Percentiles rank a stretch among this genome's conserved stretches.
Evolutionary conservation across 2,329 filamentous ascomycete species (phyloP).

Genomic region (Plectosphaerella cucumerina): DNA sequence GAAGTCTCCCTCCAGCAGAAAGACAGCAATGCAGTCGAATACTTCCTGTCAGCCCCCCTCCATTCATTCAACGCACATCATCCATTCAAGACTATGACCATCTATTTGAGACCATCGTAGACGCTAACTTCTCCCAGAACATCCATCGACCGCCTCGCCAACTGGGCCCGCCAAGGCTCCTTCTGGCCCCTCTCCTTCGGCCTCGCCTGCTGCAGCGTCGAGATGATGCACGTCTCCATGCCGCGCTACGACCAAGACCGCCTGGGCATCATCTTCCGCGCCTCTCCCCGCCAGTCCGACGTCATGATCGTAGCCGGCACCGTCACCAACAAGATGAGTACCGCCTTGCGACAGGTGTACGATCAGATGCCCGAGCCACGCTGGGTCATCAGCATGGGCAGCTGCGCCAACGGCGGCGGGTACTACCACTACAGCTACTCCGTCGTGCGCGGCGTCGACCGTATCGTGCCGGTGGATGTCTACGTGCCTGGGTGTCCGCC

Average conservation of each 20-base stretch:
- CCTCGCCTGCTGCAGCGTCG: constrained; percentile 58
- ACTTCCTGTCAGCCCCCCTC: constrained; percentile 11
- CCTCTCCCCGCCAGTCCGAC: constrained; percentile 60
- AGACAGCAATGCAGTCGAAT: constrained; percentile 8
- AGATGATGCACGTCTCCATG: constrained; percentile 63
- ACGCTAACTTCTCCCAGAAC: constrained; percentile 29
- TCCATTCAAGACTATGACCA: too few relatives aligned
- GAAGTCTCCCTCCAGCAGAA: neutral
- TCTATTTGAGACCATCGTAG: too few relatives aligned
- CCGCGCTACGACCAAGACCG: constrained; percentile 61
- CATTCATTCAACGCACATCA: neutral
- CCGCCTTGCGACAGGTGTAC: constrained; percentile 59
- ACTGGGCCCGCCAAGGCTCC: constrained; percentile 56
- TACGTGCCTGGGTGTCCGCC: constrained; percentile 63
- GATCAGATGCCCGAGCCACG: constrained; percentile 65
- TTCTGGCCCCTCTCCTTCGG: constrained; percentile 59
- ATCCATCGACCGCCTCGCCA: constrained; percentile 48
- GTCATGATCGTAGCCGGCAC: constrained; percentile 66
- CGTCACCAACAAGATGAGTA: constrained; percentile 65
- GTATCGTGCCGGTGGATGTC: constrained; percentile 64
- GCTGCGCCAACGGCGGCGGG: constrained; percentile 67
- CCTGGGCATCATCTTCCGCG: constrained; percentile 63
- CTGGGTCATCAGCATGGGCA: constrained; percentile 66
- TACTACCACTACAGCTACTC: constrained; percentile 73
- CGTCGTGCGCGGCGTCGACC: constrained; percentile 60